Base-by-base conservation (phyloP, 768 basidiomycete species). In the Termitomyces sp. region DNA sequence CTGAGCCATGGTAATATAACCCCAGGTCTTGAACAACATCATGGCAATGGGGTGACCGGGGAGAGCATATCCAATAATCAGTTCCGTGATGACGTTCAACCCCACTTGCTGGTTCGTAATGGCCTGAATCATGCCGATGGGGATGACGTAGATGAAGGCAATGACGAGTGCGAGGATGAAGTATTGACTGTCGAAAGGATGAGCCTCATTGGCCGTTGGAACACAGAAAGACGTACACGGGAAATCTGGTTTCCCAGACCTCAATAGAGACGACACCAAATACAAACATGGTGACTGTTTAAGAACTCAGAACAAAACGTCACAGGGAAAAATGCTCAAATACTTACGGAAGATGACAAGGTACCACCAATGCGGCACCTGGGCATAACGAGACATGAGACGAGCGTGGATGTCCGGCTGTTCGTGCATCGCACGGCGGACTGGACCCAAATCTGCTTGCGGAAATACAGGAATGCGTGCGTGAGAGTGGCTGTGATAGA, bases 351-450 rank as follows among this genome's bases (percentile, higher is more conserved):
- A 90, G 51, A 94, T 78, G 43, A 78, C 66, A 9, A 75, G 68
- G 68, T 93, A 94, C 92, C 92, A 94, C 91, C 89, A 93, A 58
- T 92, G 82, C 1, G 91, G 92, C 16, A 93, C 79, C 63, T 88
- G 88, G 1, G 75, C 77, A 67, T 95, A 95, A 49, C 74, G 72
- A 13, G 80, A 76, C 93, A 94, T 94, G 37, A 94, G 76, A 13
- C 90, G 82, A 20, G 89, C 89, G 64, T 94, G 92, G 59, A 94
- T 83, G 72, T 94, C 92, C 1, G 89, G 86, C 65, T 93, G 89
- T 64, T 93, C 92, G 46, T 80, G 71, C 72, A 92, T 81, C 13
- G 89, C 80, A 52, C 86, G 82, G 49, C 85, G 84, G 85, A 73
- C 69, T 91, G 89, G 0, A 70, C 73, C 84, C 82, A 87, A 54